Conservation (phyloP, 2,329 filamentous ascomycete genomes). For the Colletotrichum horii region DNA sequence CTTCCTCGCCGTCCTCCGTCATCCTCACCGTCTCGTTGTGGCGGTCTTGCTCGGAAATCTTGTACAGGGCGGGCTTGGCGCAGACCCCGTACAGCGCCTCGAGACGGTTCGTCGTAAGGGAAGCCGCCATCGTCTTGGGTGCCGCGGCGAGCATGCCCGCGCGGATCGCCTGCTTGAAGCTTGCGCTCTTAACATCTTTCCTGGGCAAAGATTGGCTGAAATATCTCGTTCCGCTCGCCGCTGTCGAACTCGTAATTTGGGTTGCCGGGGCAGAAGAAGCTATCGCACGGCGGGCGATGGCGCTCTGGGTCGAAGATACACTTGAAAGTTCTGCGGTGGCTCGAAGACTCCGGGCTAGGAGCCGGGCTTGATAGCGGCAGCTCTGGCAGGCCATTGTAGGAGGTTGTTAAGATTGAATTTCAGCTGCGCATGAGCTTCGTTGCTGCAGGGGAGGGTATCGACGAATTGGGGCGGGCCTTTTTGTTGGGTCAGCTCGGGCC, state of each 20-base stretch:
- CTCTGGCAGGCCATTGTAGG: constrained; percentile 53
- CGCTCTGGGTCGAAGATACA: constrained; percentile 5
- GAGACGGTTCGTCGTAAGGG: constrained; percentile 15
- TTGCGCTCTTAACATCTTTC: constrained; percentile 2
- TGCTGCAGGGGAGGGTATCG: not conserved
- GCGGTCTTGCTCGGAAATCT: constrained; percentile 70
- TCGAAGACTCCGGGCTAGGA: constrained; percentile 35
- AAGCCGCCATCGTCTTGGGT: constrained; percentile 19
- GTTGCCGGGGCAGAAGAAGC: not conserved
- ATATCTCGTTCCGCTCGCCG: constrained; percentile 28
- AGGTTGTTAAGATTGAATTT: constrained; percentile 3
- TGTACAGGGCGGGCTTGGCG: constrained; percentile 75
- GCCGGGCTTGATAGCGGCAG: constrained; percentile 50
- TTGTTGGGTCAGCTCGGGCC: constrained; percentile 1
- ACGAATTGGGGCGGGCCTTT: not conserved
- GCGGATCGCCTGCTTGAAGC: constrained; percentile 12
- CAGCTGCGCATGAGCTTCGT: not conserved
- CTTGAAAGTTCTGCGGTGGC: constrained; percentile 14
- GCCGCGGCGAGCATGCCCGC: constrained; percentile 14
- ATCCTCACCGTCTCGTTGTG: constrained; percentile 72
- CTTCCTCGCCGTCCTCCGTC: constrained; percentile 79
- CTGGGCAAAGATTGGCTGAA: constrained; percentile 41
- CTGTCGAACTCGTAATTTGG: constrained; percentile 6
- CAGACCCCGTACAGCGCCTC: constrained; percentile 81
- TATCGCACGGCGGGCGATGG: not conserved